A percentile compares a stretch with the other conserved stretches of the same genome.
phyloP scores from a whole-genome alignment of 768 basidiomycete genomes.

The Pholiota molesta region DNA sequence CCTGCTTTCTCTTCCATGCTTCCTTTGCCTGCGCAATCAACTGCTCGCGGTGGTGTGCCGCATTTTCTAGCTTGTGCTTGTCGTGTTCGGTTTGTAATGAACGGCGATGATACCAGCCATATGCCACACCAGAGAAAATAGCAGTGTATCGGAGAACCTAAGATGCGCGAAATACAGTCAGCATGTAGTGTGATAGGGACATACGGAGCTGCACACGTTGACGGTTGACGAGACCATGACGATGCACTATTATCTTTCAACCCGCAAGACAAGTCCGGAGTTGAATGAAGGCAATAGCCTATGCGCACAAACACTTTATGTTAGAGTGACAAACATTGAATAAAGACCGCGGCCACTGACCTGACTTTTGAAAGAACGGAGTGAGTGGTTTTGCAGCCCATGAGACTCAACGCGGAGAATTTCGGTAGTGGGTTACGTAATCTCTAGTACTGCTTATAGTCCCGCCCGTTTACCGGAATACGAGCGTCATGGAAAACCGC shows the following conservation, averaged over 20 bases:
- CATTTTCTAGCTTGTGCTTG: conserved; percentile 73
- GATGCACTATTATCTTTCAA: conserved; percentile 31
- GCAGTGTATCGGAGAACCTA: conserved; percentile 96
- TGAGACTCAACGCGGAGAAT: conserved; percentile 40
- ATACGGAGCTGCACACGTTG: conserved; percentile 55
- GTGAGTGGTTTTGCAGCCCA: conserved; percentile 27
- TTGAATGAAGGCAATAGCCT: conserved; percentile 29
- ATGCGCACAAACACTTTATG: conserved; percentile 7
- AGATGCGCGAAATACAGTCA: conserved; percentile 8
- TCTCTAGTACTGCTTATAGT: conserved; percentile 14
- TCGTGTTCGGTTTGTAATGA: conserved; percentile 85
- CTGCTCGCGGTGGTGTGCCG: conserved; percentile 71
- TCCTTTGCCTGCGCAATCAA: conserved; percentile 87
- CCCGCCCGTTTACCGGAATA: background rate
- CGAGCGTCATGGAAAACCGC: no score
- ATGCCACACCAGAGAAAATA: conserved; percentile 82
- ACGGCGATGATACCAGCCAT: conserved; percentile 91
- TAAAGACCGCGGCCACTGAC: conserved; percentile 21
- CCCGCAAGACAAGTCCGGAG: conserved; percentile 31
- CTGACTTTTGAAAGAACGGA: conserved; percentile 35
- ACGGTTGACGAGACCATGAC: conserved; percentile 75
- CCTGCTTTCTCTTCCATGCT: conserved; percentile 84
- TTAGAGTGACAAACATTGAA: conserved; percentile 3
- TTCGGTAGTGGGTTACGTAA: conserved; percentile 48
- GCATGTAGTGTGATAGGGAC: conserved; percentile 8